Evolutionary conservation across 371 early-diverging fungal species (phyloP).

Genomic region (Nematocida major): DNA sequence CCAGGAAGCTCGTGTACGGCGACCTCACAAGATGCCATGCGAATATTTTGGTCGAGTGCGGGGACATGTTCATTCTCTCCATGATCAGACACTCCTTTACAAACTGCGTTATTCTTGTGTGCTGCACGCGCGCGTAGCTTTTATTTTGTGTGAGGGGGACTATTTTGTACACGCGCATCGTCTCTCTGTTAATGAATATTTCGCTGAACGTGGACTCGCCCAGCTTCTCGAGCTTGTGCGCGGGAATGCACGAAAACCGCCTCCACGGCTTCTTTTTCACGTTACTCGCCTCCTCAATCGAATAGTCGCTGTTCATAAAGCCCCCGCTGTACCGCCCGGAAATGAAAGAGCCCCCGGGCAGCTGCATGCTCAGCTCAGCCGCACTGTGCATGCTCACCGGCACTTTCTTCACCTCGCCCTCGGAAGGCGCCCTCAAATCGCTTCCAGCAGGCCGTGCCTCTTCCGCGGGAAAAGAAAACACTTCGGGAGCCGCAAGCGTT

Average conservation of each 20-base stretch:
- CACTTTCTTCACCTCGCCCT: no score
- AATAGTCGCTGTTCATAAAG: background rate
- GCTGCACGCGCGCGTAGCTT: conserved; percentile 18
- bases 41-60: conserved; percentile 5
- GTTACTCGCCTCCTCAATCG: background rate
- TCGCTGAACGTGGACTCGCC: conserved; percentile 49
- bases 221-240: conserved; percentile 5
- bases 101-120: conserved; percentile 27
- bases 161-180: conserved; percentile 18
- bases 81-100: conserved; percentile 47
- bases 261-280: background rate
- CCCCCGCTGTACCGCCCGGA: no score
- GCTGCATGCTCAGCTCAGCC: no score
- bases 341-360: no score
- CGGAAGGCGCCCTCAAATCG: no score
- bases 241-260: conserved; percentile 1
- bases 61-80: conserved; percentile 29
- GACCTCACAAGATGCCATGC: background rate
- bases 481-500: background rate
- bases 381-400: no score
- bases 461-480: background rate
- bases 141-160: conserved; percentile 23
- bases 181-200: conserved; percentile 16
- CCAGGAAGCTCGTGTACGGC: background rate
- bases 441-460: background rate